Conservation (phyloP, 331 rosid genomes). For the Dryas integrifolia region DNA sequence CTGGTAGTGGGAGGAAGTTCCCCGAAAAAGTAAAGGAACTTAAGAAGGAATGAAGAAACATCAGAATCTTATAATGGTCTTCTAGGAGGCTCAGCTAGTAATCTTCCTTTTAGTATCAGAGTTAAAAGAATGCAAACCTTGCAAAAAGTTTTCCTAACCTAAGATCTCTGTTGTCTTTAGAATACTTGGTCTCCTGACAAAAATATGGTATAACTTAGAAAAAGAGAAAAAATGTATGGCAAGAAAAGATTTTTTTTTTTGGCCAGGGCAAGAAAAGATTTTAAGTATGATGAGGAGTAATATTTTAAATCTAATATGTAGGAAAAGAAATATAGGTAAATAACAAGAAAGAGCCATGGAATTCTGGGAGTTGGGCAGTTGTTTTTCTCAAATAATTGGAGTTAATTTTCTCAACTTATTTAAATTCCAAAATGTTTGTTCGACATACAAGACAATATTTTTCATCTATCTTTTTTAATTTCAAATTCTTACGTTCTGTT, state of each 20-base stretch:
- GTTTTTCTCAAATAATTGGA: neutral
- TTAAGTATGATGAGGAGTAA: neutral
- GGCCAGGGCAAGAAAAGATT: too few relatives aligned
- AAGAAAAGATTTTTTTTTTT: too few relatives aligned
- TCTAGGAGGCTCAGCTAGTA: neutral
- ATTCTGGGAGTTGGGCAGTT: neutral
- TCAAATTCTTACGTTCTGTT: slow-evolving; percentile 6
- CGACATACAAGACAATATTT: neutral
- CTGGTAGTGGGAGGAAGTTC: neutral
- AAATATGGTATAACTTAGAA: neutral
- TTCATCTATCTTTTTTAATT: neutral
- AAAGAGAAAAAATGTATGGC: too few relatives aligned
- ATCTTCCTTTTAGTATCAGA: too few relatives aligned
- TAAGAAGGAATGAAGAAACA: neutral
- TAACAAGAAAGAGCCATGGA: neutral
- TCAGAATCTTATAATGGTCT: neutral
- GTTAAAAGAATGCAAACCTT: neutral
- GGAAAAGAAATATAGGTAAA: neutral
- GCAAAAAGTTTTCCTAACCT: neutral
- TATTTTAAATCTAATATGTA: neutral
- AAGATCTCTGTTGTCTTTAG: neutral
- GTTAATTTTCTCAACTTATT: neutral
- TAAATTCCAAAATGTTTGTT: neutral
- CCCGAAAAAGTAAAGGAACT: neutral
- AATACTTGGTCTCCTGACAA: neutral